Evolutionary conservation across 2,329 filamentous ascomycete species (phyloP).

Genomic region (Xylariaceae sp.): DNA sequence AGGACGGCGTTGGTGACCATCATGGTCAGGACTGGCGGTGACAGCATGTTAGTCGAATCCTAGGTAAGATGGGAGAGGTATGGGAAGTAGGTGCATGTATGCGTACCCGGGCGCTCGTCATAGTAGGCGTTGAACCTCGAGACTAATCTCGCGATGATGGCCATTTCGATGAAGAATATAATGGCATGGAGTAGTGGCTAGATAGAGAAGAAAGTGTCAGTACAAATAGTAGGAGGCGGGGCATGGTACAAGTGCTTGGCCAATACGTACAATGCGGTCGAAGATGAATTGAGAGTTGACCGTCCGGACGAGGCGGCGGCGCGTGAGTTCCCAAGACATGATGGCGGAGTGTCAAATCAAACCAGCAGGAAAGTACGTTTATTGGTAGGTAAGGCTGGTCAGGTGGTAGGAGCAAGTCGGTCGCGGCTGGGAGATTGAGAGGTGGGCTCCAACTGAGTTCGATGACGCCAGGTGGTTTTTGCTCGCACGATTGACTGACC

Average conservation of each 20-base stretch:
- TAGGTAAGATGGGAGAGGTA: background rate
- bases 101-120: constrained; percentile 75
- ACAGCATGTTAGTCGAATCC: constrained; percentile 2
- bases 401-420: too few species aligned
- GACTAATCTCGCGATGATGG: constrained; percentile 73
- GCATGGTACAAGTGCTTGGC: constrained; percentile 1
- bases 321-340: constrained; percentile 57
- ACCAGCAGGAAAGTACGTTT: too few species aligned
- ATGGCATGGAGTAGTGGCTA: constrained; percentile 84
- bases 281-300: constrained; percentile 71
- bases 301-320: constrained; percentile 58
- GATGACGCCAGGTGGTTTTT: too few species aligned
- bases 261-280: constrained; percentile 62
- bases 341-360: constrained; percentile 9
- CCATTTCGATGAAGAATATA: constrained; percentile 85
- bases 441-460: too few species aligned
- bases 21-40: constrained; percentile 77
- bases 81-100: constrained; percentile 20
- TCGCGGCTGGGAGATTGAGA: too few species aligned
- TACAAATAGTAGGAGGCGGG: constrained; percentile 12
- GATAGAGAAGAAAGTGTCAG: constrained; percentile 4
- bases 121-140: constrained; percentile 94
- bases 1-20: constrained; percentile 98
- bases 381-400: too few species aligned
- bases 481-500: too few species aligned